These are phyloP conservation scores for Setaria viridis DNA, from an alignment of 202 grass and related monocot species.

Conservation along the genomic window DNA sequence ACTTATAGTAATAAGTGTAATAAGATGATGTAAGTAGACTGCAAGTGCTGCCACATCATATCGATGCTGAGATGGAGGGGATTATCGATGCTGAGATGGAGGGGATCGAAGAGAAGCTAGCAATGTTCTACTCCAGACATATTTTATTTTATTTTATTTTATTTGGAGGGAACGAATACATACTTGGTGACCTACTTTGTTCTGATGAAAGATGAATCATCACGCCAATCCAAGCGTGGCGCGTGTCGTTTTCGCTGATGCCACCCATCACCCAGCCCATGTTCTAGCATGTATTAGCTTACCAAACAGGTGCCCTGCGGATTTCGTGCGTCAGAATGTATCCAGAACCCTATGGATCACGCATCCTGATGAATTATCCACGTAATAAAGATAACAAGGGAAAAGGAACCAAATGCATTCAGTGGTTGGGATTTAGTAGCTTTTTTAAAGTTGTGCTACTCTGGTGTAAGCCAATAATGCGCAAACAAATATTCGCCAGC, in stretches of 20 bases:
- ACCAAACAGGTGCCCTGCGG: constrained; percentile 19
- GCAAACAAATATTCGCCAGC: neutral
- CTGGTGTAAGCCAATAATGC: neutral
- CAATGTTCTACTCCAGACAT: no score
- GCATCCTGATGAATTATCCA: neutral
- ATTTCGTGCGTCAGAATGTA: neutral
- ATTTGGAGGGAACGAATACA: neutral
- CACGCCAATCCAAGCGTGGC: neutral
- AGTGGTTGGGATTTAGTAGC: neutral
- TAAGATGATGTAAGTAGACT: no score
- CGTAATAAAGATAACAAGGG: no score
- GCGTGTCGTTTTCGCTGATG: neutral
- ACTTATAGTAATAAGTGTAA: no score
- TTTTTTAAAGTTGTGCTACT: neutral
- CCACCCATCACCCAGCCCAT: neutral
- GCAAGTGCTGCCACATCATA: no score
- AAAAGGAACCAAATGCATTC: neutral
- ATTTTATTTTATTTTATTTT: no score
- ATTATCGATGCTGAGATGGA: no score
- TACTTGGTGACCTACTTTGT: neutral
- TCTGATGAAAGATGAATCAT: neutral
- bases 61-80: no score
- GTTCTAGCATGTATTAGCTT: constrained; percentile 1
- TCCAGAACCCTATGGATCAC: neutral
- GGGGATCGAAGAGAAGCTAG: no score